These are phyloP conservation scores for Fomitopsis palustris DNA, from an alignment of 1,284 basidiomycete species.

Conservation along the genomic window DNA sequence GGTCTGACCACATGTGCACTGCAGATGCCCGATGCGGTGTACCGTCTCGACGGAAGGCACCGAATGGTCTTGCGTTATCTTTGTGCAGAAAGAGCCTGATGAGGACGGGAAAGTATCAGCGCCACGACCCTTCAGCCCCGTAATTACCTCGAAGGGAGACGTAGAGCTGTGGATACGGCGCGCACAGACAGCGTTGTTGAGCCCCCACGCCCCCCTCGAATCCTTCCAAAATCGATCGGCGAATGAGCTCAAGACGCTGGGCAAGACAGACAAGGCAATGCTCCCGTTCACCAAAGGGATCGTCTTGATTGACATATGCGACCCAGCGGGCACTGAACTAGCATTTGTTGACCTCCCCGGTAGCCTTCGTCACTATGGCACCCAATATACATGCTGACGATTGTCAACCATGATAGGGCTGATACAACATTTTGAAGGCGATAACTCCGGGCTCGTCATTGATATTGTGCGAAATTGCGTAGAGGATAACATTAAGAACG, in stretches of 20 bases:
- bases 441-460: conserved; percentile 26
- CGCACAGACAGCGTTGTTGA: conserved; percentile 29
- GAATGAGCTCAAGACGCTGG: conserved; percentile 15
- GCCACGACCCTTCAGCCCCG: conserved; percentile 17
- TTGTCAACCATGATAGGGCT: conserved; percentile 34
- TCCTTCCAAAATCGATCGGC: conserved; percentile 14
- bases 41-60: conserved; percentile 11
- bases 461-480: conserved; percentile 41
- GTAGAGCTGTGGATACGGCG: conserved; percentile 29
- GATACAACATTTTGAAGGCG: conserved; percentile 44
- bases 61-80: conserved; percentile 30
- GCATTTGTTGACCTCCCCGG: conserved; percentile 56
- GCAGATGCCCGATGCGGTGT: conserved; percentile 25
- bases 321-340: conserved; percentile 41
- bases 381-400: not conserved
- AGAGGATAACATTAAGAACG: conserved; percentile 34
- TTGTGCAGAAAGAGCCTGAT: conserved; percentile 19
- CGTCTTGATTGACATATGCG: conserved; percentile 27
- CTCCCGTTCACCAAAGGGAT: conserved; percentile 23
- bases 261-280: conserved; percentile 9
- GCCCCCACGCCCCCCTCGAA: conserved; percentile 10
- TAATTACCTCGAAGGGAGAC: conserved; percentile 15
- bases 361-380: conserved; percentile 1
- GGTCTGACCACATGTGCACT: not conserved
- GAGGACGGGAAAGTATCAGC: conserved; percentile 4